Percentiles rank a stretch among this genome's conserved stretches.
These are phyloP conservation scores for Solanum rostratum DNA, from an alignment of 257 asterid genomes.

Conservation along the genomic window DNA sequence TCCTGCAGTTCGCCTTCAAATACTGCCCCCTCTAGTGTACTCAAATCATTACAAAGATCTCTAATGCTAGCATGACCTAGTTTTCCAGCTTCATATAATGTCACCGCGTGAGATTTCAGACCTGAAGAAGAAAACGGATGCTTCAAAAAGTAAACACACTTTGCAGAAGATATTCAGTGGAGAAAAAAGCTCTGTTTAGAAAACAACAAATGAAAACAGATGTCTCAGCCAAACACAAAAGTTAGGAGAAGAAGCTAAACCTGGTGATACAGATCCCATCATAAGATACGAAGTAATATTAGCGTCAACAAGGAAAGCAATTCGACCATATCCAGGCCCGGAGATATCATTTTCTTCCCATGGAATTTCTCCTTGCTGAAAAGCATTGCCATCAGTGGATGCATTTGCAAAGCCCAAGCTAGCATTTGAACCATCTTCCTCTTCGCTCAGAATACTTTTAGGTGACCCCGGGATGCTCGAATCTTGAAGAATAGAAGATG, in stretches of 20 bases:
- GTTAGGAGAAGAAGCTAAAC: conserved; percentile 19
- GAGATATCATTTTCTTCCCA: conserved; percentile 50
- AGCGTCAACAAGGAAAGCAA: conserved; percentile 97
- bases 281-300: conserved; percentile 95
- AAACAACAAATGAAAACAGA: no score
- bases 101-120: conserved; percentile 93
- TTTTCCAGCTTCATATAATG: conserved; percentile 97
- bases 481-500: conserved; percentile 85
- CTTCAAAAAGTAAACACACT: not conserved
- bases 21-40: conserved; percentile 79
- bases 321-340: conserved; percentile 61
- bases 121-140: conserved; percentile 29
- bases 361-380: conserved; percentile 54
- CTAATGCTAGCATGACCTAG: conserved; percentile 80
- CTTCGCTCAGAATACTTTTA: conserved; percentile 55
- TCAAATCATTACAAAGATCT: conserved; percentile 89
- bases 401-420: conserved; percentile 34
- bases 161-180: not conserved
- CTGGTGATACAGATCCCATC: conserved; percentile 99
- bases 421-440: conserved; percentile 56
- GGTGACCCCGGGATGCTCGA: conserved; percentile 57
- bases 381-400: conserved; percentile 43
- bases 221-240: not conserved
- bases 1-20: conserved; percentile 99
- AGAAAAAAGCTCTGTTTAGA: no score